Conservation (phyloP, 2,329 filamentous ascomycete species). For the Talaromyces sp. region DNA sequence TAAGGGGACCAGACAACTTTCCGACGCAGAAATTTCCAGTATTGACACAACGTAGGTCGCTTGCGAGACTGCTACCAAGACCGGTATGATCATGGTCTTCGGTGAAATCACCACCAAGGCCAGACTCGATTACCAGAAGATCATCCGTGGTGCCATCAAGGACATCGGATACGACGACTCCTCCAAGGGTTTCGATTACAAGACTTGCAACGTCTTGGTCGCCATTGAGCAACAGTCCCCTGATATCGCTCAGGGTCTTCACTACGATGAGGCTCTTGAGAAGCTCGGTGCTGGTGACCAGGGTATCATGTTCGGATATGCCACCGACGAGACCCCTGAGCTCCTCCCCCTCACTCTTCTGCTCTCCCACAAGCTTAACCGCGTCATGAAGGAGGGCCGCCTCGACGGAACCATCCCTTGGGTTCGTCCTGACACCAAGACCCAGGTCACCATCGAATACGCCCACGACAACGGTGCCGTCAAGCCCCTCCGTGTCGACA, state of each 20-base stretch:
- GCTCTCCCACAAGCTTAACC: constrained; percentile 95
- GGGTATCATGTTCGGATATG: constrained; percentile 99
- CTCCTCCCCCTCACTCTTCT: constrained; percentile 90
- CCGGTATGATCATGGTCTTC: constrained; percentile 98
- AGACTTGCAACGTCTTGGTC: constrained; percentile 97
- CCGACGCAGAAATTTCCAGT: background rate
- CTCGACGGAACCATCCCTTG: constrained; percentile 84
- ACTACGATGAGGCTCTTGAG: constrained; percentile 97
- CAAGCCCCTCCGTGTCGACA: constrained; percentile 88
- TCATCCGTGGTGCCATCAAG: constrained; percentile 92
- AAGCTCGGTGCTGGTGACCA: constrained; percentile 98
- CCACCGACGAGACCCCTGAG: constrained; percentile 98
- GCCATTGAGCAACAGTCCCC: constrained; percentile 99
- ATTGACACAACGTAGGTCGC: constrained; percentile 56
- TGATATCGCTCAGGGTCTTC: constrained; percentile 97
- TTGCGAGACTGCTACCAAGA: constrained; percentile 99
- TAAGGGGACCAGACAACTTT: constrained; percentile 23
- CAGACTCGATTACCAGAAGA: constrained; percentile 94
- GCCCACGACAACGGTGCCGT: constrained; percentile 91
- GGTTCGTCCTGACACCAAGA: constrained; percentile 99
- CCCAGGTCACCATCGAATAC: constrained; percentile 98
- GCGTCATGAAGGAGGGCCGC: constrained; percentile 86
- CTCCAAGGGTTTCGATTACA: constrained; percentile 98
- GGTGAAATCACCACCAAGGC: constrained; percentile 98
- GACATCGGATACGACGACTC: constrained; percentile 98